Conservation (phyloP, 108 stramenopile species). For the Epipyxis sp. region DNA sequence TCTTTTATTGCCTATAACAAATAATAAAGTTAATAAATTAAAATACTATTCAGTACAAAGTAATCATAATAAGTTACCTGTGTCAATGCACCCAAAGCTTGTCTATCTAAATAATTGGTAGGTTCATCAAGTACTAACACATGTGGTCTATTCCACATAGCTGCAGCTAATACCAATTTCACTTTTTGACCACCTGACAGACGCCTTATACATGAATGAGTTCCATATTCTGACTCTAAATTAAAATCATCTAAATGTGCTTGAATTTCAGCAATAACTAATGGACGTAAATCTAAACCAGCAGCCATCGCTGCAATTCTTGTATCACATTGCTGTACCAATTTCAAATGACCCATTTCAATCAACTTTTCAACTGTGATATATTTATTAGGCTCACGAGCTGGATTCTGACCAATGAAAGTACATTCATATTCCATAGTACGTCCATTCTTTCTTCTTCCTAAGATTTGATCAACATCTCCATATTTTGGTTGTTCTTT, state of each 20-base stretch:
- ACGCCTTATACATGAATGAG: background rate
- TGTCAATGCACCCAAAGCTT: constrained; percentile 21
- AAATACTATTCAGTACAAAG: too few species aligned
- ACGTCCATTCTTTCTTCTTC: too few species aligned
- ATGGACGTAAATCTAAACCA: constrained; percentile 53
- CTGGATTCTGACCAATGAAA: background rate
- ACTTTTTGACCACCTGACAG: constrained; percentile 30
- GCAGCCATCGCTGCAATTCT: constrained; percentile 61
- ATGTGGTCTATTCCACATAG: background rate
- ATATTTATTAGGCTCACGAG: background rate
- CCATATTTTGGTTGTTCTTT: background rate
- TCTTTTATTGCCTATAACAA: too few species aligned
- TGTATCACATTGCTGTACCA: too few species aligned
- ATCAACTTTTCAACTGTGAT: background rate
- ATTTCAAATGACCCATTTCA: too few species aligned
- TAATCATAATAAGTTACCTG: too few species aligned
- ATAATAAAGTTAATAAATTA: too few species aligned
- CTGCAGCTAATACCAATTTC: constrained; percentile 3
- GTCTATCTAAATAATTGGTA: constrained; percentile 1
- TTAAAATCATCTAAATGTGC: background rate
- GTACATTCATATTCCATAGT: too few species aligned
- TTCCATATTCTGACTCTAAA: background rate
- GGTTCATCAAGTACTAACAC: constrained; percentile 17
- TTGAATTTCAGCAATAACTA: constrained; percentile 60
- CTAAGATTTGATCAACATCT: too few species aligned